Conservation (phyloP, 805 yeast species). For the Sporopachydermia lactativora region DNA sequence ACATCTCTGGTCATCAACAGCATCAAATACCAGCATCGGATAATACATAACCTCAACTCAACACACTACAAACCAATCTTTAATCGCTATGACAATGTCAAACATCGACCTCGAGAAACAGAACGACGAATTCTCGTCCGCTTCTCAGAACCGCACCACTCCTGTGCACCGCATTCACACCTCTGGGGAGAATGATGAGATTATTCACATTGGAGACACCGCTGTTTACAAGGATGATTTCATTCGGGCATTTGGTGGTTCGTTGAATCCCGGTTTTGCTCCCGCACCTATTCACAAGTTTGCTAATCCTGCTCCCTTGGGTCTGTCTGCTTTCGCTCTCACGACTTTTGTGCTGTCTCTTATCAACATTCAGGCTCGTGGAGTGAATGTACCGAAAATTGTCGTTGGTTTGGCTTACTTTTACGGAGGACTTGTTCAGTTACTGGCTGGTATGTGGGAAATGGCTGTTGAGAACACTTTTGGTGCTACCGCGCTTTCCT, state of each 20-base stretch:
- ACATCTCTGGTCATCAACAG: too few species aligned
- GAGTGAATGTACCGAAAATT: constrained; percentile 34
- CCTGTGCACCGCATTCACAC: constrained; percentile 9
- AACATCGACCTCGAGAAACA: not conserved
- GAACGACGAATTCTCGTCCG: not conserved
- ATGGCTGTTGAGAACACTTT: constrained; percentile 49
- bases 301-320: constrained; percentile 57
- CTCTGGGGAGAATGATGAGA: constrained; percentile 12
- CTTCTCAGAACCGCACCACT: constrained; percentile 3
- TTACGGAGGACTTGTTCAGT: constrained; percentile 49
- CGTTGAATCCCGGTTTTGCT: constrained; percentile 53
- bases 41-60: too few species aligned
- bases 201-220: constrained; percentile 25
- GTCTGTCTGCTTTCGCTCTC: constrained; percentile 45
- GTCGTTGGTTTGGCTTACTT: constrained; percentile 45
- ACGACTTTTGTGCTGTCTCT: constrained; percentile 48
- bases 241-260: constrained; percentile 50
- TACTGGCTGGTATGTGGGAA: constrained; percentile 56
- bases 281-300: constrained; percentile 44
- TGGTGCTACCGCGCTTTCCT: constrained; percentile 49
- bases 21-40: too few species aligned
- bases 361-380: constrained; percentile 40
- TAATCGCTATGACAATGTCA: too few species aligned
- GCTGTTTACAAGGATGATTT: constrained; percentile 30
- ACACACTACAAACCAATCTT: too few species aligned